A percentile compares a stretch with the other conserved stretches of the same genome.
These are phyloP conservation scores for Kondoa malvinella DNA, from an alignment of 768 basidiomycete species.

Conservation along the genomic window DNA sequence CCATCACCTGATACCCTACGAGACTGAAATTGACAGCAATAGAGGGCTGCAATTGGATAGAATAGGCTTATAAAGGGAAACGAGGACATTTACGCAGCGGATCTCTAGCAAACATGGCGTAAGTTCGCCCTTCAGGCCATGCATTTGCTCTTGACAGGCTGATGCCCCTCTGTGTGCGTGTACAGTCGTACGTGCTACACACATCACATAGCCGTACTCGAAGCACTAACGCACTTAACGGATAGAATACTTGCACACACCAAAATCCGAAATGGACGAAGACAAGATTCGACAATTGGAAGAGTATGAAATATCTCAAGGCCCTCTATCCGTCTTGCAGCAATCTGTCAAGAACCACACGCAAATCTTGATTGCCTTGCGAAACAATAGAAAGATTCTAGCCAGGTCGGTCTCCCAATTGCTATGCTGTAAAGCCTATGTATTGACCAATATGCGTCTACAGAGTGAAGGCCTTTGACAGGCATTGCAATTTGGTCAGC, in stretches of 20 bases:
- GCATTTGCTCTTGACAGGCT: too few relatives aligned
- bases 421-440: not conserved
- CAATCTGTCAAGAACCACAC: constrained; percentile 95
- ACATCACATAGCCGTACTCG: not conserved
- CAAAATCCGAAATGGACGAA: constrained; percentile 94
- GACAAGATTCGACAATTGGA: constrained; percentile 88
- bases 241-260: constrained; percentile 85
- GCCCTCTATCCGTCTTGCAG: constrained; percentile 87
- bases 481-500: constrained; percentile 94
- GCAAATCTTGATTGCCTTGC: constrained; percentile 86
- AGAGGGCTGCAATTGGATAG: too few relatives aligned
- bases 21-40: too few relatives aligned
- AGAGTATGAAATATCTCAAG: constrained; percentile 21
- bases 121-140: too few relatives aligned
- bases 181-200: not conserved
- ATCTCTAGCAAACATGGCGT: too few relatives aligned
- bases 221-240: not conserved
- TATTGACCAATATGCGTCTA: constrained; percentile 37
- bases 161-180: too few relatives aligned
- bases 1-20: too few relatives aligned
- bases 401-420: constrained; percentile 22
- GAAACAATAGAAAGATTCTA: constrained; percentile 91
- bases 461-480: constrained; percentile 93
- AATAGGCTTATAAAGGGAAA: too few relatives aligned
- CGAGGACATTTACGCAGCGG: too few relatives aligned